Percentiles rank a stretch among this genome's conserved stretches.
Conservation (phyloP, 768 basidiomycete genomes). For the Neoboletus subvelutipes region DNA sequence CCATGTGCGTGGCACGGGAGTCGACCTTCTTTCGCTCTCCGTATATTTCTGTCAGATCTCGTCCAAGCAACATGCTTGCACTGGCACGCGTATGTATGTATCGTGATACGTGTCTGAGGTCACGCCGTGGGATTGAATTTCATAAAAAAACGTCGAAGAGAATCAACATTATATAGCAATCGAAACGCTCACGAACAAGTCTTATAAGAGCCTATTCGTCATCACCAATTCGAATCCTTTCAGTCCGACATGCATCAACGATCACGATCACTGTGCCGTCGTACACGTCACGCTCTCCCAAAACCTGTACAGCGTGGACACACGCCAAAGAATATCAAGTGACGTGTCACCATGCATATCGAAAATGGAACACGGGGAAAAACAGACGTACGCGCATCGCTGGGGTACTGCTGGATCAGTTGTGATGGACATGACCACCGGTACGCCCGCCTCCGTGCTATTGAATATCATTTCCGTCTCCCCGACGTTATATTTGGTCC, state of each 20-base stretch:
- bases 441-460: slow-evolving; percentile 1
- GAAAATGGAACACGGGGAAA: background rate
- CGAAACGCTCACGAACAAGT: too few relatives aligned
- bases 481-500: slow-evolving; percentile 4
- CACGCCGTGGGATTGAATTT: too few relatives aligned
- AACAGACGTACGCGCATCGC: slow-evolving; percentile 16
- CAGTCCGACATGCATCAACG: background rate
- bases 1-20: too few relatives aligned
- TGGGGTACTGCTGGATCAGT: background rate
- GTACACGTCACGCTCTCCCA: slow-evolving; percentile 11
- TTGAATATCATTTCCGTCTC: slow-evolving; percentile 21
- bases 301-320: slow-evolving; percentile 6
- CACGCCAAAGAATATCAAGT: background rate
- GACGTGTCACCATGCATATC: background rate
- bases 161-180: too few relatives aligned
- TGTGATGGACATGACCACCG: background rate
- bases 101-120: too few relatives aligned
- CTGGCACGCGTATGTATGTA: too few relatives aligned
- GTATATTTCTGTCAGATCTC: too few relatives aligned
- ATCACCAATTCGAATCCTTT: too few relatives aligned
- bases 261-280: slow-evolving; percentile 9
- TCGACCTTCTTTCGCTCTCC: too few relatives aligned
- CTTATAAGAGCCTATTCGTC: too few relatives aligned
- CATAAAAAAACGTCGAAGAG: too few relatives aligned
- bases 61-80: too few relatives aligned